Base-by-base conservation (phyloP, 2,329 filamentous ascomycete genomes). In the Sclerotinia borealis region DNA sequence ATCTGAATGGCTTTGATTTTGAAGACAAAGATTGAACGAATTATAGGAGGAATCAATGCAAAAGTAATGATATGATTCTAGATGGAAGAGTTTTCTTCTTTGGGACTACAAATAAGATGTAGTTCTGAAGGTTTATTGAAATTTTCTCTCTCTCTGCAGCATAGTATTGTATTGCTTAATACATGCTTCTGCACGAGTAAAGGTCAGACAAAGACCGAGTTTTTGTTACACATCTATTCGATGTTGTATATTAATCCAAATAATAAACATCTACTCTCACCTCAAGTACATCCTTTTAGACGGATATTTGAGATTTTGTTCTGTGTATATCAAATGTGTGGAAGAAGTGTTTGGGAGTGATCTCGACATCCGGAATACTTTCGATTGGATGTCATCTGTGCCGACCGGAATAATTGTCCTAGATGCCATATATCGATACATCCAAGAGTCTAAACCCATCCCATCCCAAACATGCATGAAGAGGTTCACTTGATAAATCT, bases 1-100 rank as follows among this genome's bases (percentile, higher is more conserved):
- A 15, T 63, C 67, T 1, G 67, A 66, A 54, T 68, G 67, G 67
- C 47, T 68, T 34, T 61, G 66, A 72, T 17, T 64, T 71, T 11
- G 76, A 19, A 49, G 5, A 34, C 4, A 9, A 25, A 48, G 22
- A 41, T 25, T 17, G 10, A 45, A 60, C 1, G 8, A 37, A n/a
- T 19, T 19, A 39, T 25, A 41, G 22, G 22, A 27, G 34, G 22
- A 39, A 39, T 19, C 8, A 13, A 54, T 29, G 13, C 8, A 25
- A 25, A 45, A 45, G 13, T 17, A 22, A n/a, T 36, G n/a, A 10
- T 51, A 34, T 13, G 11, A 51, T 51, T 34, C 2, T 5, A 22
- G 48, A 22, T 22, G 1, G 19, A 13, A 13, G 19, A 34, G 10
- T 13, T n/a, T 5, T 45, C 3, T 34, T 25, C 17, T 17, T 22